phyloP scores from a whole-genome alignment of 2,329 filamentous ascomycete species.

The Cladosporium colombiae region DNA sequence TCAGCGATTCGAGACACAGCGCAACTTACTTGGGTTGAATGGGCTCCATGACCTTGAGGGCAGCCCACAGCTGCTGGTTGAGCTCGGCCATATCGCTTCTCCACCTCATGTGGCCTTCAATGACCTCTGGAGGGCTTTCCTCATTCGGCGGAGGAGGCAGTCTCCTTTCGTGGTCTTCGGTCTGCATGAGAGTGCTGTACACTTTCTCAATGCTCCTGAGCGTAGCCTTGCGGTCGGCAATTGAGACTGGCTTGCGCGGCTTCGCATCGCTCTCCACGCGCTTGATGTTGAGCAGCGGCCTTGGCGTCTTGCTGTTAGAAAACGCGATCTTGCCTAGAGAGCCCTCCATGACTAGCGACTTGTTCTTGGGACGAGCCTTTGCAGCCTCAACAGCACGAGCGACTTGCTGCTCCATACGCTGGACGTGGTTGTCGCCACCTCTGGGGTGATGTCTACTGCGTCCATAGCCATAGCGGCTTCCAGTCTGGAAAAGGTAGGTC shows the following conservation, averaged over 20 bases:
- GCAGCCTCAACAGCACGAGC: conserved; percentile 95
- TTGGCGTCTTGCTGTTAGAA: conserved; percentile 96
- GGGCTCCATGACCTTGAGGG: conserved; percentile 89
- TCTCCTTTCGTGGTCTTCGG: conserved; percentile 88
- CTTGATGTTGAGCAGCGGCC: conserved; percentile 93
- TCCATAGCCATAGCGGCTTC: conserved; percentile 73
- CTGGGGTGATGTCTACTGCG: conserved; percentile 68
- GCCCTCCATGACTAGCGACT: conserved; percentile 92
- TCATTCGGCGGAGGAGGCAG: conserved; percentile 69
- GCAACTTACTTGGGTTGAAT: conserved; percentile 60
- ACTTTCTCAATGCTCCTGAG: conserved; percentile 85
- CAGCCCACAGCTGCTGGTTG: conserved; percentile 78
- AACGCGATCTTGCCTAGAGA: conserved; percentile 98
- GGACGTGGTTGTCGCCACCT: conserved; percentile 93
- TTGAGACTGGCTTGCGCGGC: conserved; percentile 54
- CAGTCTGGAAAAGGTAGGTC: conserved; percentile 95
- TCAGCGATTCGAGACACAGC: neutral
- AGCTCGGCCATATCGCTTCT: conserved; percentile 68
- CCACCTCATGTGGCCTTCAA: conserved; percentile 79
- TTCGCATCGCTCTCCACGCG: conserved; percentile 67
- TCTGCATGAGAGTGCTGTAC: conserved; percentile 84
- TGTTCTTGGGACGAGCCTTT: conserved; percentile 97
- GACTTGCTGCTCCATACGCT: conserved; percentile 98
- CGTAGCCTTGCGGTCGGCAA: conserved; percentile 77
- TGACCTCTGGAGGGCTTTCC: conserved; percentile 65